These are phyloP conservation scores for Draba incana DNA, from an alignment of 345 rosid genomes.

Conservation along the genomic window DNA sequence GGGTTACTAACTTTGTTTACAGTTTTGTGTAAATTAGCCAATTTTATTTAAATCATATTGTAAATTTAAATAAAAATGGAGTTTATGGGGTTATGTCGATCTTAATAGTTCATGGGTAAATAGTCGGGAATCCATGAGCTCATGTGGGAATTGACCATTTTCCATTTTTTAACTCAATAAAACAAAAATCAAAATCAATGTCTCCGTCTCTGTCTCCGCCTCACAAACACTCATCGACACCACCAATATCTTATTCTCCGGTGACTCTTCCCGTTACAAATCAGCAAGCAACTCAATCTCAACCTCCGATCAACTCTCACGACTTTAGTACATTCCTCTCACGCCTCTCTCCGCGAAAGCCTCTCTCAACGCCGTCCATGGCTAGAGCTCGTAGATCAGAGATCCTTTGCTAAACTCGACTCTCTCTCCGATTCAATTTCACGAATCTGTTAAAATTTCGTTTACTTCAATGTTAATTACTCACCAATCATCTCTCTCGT, in stretches of 20 bases:
- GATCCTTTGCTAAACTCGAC: slow-evolving; percentile 69
- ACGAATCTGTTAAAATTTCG: slow-evolving; percentile 69
- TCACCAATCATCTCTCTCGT: no score
- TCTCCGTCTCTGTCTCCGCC: slow-evolving; percentile 33
- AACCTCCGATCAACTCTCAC: slow-evolving; percentile 44
- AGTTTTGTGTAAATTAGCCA: no score
- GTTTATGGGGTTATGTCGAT: no score
- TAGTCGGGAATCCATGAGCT: no score
- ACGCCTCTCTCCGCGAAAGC: slow-evolving; percentile 42
- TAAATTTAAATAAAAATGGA: no score
- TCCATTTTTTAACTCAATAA: no score
- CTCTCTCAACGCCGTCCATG: slow-evolving; percentile 58
- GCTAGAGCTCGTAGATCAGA: slow-evolving; percentile 69
- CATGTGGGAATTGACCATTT: no score
- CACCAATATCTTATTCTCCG: slow-evolving; percentile 36
- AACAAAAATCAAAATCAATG: no score
- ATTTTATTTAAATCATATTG: no score
- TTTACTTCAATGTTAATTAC: no score
- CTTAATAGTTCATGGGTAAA: no score
- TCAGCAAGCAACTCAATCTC: slow-evolving; percentile 23
- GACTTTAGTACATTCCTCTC: slow-evolving; percentile 47
- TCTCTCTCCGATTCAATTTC: slow-evolving; percentile 64
- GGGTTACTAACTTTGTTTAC: no score
- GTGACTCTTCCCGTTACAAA: slow-evolving; percentile 39
- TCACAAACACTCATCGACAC: slow-evolving; percentile 24